These are phyloP conservation scores for Wickerhamiella qilinensis DNA, from an alignment of 805 yeast species.

Conservation along the genomic window DNA sequence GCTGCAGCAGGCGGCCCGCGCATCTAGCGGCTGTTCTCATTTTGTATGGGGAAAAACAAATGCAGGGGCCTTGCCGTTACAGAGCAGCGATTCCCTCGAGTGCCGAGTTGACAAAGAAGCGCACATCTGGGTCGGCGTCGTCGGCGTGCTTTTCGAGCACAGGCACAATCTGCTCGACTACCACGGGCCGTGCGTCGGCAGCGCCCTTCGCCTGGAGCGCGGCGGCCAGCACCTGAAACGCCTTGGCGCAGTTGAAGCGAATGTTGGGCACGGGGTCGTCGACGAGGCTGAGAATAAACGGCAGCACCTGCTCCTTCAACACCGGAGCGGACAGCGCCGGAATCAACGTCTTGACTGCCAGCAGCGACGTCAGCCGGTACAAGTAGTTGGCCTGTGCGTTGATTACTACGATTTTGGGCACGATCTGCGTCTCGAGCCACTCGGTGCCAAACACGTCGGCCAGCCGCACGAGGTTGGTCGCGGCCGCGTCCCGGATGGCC, in stretches of 20 bases:
- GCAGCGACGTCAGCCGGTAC: constrained; percentile 78
- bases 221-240: constrained; percentile 47
- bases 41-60: too few species aligned
- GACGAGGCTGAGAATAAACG: constrained; percentile 57
- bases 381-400: constrained; percentile 54
- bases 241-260: constrained; percentile 85
- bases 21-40: too few species aligned
- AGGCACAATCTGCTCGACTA: constrained; percentile 41
- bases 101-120: constrained; percentile 65
- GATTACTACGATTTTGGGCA: constrained; percentile 52
- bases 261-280: constrained; percentile 86
- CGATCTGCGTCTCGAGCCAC: constrained; percentile 81
- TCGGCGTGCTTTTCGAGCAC: constrained; percentile 44
- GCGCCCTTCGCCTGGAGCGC: constrained; percentile 22
- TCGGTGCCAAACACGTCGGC: constrained; percentile 79
- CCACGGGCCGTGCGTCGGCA: constrained; percentile 19
- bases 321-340: constrained; percentile 50
- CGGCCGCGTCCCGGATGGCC: constrained; percentile 94
- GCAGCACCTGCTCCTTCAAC: constrained; percentile 51
- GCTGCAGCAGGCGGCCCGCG: too few species aligned
- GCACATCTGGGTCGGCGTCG: constrained; percentile 80
- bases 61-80: too few species aligned
- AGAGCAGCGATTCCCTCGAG: constrained; percentile 27
- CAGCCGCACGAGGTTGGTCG: constrained; percentile 59
- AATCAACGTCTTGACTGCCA: constrained; percentile 69